These are phyloP conservation scores for Podochytrium sp. DNA, from an alignment of 192 early-diverging fungal genomes.

Conservation along the genomic window DNA sequence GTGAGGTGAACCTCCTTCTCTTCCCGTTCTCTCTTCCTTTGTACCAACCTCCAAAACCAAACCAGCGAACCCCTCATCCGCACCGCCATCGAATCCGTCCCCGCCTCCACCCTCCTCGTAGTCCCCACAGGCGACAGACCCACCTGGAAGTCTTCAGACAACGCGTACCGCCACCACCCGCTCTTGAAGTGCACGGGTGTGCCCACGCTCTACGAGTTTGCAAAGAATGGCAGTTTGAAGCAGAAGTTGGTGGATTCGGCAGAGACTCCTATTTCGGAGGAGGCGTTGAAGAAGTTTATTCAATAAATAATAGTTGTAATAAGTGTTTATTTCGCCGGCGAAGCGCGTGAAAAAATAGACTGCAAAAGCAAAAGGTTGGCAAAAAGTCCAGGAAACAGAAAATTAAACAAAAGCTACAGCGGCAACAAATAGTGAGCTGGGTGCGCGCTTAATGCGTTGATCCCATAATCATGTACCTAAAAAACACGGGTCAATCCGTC, in stretches of 20 bases:
- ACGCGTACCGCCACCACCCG: slow-evolving; percentile 29
- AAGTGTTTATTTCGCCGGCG: no score
- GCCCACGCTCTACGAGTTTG: slow-evolving; percentile 34
- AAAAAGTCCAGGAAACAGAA: no score
- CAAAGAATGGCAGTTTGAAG: slow-evolving; percentile 29
- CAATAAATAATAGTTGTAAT: neutral
- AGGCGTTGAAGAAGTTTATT: neutral
- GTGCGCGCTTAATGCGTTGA: neutral
- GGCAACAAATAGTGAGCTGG: neutral
- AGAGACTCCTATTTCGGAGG: slow-evolving; percentile 15
- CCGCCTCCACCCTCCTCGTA: slow-evolving; percentile 11
- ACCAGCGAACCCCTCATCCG: slow-evolving; percentile 25
- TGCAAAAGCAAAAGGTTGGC: no score
- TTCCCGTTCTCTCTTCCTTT: neutral
- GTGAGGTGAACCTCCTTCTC: neutral
- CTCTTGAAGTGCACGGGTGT: slow-evolving; percentile 11
- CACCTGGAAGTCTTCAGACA: slow-evolving; percentile 12
- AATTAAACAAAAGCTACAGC: neutral
- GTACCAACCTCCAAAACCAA: slow-evolving; percentile 11
- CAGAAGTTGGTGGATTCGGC: slow-evolving; percentile 26
- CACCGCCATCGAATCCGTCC: neutral
- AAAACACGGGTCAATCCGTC: neutral
- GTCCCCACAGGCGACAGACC: slow-evolving; percentile 25
- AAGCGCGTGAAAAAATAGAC: no score
- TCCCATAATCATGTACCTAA: neutral